phyloP scores from a whole-genome alignment of 805 yeast genomes.

The Wickerhamomyces chambardii region DNA sequence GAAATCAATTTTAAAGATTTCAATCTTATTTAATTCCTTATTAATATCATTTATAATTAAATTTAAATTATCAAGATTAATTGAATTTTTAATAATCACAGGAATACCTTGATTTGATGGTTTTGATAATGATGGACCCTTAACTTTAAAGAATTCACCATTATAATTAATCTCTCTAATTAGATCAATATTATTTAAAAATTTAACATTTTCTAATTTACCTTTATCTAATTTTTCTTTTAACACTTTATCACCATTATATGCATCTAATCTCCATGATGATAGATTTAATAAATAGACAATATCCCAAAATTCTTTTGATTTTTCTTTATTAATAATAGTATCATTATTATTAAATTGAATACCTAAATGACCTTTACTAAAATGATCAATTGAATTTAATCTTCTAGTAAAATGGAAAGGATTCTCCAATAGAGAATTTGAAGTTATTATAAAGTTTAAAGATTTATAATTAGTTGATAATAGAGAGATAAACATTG shows the following conservation, averaged over 20 bases:
- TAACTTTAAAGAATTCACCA: slow-evolving; percentile 30
- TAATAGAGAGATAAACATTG: neutral
- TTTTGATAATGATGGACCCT: slow-evolving; percentile 29
- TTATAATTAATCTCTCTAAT: slow-evolving; percentile 28
- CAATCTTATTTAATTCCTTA: neutral
- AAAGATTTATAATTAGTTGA: neutral
- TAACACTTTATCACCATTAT: slow-evolving; percentile 1
- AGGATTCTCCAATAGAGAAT: neutral
- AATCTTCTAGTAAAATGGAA: neutral
- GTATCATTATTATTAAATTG: neutral
- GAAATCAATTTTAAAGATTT: no score
- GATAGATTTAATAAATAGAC: slow-evolving; percentile 26
- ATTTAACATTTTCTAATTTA: no score
- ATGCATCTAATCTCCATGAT: slow-evolving; percentile 30
- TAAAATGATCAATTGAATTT: neutral
- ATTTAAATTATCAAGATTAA: no score
- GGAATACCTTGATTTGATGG: slow-evolving; percentile 37
- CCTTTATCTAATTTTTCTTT: no score
- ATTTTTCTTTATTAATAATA: slow-evolving; percentile 6
- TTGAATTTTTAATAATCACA: slow-evolving; percentile 23
- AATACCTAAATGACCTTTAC: neutral
- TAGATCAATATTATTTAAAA: slow-evolving; percentile 21
- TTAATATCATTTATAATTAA: neutral
- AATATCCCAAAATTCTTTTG: slow-evolving; percentile 30
- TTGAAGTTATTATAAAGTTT: neutral